Base-by-base conservation (phyloP, 75 land plant species). In the Pinus taeda region DNA sequence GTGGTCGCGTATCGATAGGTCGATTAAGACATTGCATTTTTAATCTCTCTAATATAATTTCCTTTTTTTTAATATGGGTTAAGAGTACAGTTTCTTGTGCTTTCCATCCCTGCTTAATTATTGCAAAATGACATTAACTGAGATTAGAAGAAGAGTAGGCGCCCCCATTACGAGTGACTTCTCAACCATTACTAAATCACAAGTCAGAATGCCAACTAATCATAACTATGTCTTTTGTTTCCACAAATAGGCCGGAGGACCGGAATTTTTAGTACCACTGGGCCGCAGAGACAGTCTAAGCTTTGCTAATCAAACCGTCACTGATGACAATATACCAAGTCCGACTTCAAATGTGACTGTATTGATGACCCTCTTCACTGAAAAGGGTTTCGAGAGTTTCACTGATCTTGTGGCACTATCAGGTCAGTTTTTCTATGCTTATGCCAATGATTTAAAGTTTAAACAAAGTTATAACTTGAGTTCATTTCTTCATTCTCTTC, bases 291-390 rank as follows among this genome's bases (percentile, higher is more conserved):
- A 73, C 57, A 56, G 70, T 2, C 20, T 65, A 5, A 65, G 15
- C 42, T 65, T 65, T 65, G 70, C 70, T 1, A 65, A 6, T 15
- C 36, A 0, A 65, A 7, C 15, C 30, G 42, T 37, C 3, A 65
- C 70, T 65, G 37, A 36, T 3, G 20, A 29, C 20, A 65, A 15
- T 30, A 4, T 65, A 36, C 70, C 70, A 15, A 15, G 15, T 88
- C 78, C 85, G 24, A 22, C 61, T 4, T 57, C 76, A 75, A 60
- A 49, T 33, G 39, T 20, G n/a, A 36, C 76, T 11, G 76, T 24
- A 57, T n/a, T 33, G 2, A 57, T 60, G 39, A 26, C 37, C 29
- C 17, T 57, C 14, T 36, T 57, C 18, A 60, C 26, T 22, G 30
- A 30, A 4, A 20, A 21, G 42, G 76, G 61, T 22, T 20, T 75